A percentile compares a stretch with the other conserved stretches of the same genome.
Evolutionary conservation across 2,329 filamentous ascomycete genomes (phyloP).

Genomic region (Trematosphaeria pertusa): DNA sequence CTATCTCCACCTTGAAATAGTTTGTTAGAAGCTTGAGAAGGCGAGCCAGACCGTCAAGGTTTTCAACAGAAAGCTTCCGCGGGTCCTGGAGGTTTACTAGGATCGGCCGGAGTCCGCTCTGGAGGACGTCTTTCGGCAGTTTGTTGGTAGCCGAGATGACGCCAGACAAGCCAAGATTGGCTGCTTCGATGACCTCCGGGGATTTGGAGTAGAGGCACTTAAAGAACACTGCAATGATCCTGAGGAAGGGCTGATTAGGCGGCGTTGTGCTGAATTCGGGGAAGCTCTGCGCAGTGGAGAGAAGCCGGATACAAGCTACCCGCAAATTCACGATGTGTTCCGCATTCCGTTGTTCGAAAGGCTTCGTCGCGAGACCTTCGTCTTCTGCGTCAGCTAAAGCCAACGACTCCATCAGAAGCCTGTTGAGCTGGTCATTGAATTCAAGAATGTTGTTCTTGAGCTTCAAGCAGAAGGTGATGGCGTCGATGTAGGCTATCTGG

Average conservation of each 20-base stretch:
- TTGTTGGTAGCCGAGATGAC: constrained; percentile 90
- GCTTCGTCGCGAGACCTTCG: constrained; percentile 83
- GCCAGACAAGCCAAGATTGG: constrained; percentile 86
- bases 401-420: constrained; percentile 90
- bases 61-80: constrained; percentile 85
- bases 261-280: constrained; percentile 85
- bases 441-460: constrained; percentile 87
- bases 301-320: constrained; percentile 89
- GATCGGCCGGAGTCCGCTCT: constrained; percentile 93
- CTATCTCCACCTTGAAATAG: constrained; percentile 99
- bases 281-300: constrained; percentile 92
- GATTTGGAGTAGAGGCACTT: constrained; percentile 95
- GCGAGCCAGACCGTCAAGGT: constrained; percentile 87
- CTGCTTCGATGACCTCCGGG: constrained; percentile 88
- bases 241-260: constrained; percentile 66
- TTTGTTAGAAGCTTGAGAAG: constrained; percentile 91
- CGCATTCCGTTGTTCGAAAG: constrained; percentile 91
- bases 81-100: constrained; percentile 95
- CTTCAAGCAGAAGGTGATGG: constrained; percentile 92
- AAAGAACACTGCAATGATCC: constrained; percentile 94
- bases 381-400: constrained; percentile 94
- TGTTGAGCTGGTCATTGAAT: constrained; percentile 90
- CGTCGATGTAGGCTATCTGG: constrained; percentile 98
- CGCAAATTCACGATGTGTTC: constrained; percentile 90
- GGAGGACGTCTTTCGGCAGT: constrained; percentile 91